phyloP scores from a whole-genome alignment of 2,329 filamentous ascomycete genomes.

The Colletotrichum chrysophilum region DNA sequence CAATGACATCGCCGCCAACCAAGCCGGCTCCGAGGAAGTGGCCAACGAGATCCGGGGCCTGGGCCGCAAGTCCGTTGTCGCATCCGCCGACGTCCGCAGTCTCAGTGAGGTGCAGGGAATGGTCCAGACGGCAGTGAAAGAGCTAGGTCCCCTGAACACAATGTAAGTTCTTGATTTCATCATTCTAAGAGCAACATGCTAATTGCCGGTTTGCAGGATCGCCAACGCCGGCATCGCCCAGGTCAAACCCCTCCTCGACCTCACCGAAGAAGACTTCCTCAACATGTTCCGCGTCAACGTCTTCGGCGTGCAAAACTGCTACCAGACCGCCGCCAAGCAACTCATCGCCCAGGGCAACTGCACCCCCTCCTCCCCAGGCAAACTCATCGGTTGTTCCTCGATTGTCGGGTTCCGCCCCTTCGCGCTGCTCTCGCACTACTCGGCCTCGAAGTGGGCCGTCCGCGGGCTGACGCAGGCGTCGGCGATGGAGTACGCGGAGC shows the following conservation, averaged over 20 bases:
- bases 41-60: slow-evolving; percentile 57
- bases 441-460: slow-evolving; percentile 70
- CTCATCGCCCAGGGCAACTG: slow-evolving; percentile 60
- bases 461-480: slow-evolving; percentile 65
- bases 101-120: slow-evolving; percentile 54
- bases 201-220: slow-evolving; percentile 36
- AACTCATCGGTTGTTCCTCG: slow-evolving; percentile 51
- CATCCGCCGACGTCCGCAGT: slow-evolving; percentile 66
- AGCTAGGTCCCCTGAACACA: slow-evolving; percentile 55
- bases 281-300: slow-evolving; percentile 71
- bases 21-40: slow-evolving; percentile 54
- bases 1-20: slow-evolving; percentile 64
- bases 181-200: slow-evolving; percentile 38
- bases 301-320: slow-evolving; percentile 69
- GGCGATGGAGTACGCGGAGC: slow-evolving; percentile 67
- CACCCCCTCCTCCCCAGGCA: slow-evolving; percentile 37
- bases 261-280: slow-evolving; percentile 61
- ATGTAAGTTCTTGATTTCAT: slow-evolving; percentile 26
- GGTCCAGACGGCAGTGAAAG: slow-evolving; percentile 54
- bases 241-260: slow-evolving; percentile 59
- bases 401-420: slow-evolving; percentile 68
- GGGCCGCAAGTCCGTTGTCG: slow-evolving; percentile 58
- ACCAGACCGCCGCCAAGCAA: slow-evolving; percentile 66
- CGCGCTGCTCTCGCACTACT: slow-evolving; percentile 65
- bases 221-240: slow-evolving; percentile 69